Base-by-base conservation (phyloP, 2,329 filamentous ascomycete genomes). In the Penicillium sp. region DNA sequence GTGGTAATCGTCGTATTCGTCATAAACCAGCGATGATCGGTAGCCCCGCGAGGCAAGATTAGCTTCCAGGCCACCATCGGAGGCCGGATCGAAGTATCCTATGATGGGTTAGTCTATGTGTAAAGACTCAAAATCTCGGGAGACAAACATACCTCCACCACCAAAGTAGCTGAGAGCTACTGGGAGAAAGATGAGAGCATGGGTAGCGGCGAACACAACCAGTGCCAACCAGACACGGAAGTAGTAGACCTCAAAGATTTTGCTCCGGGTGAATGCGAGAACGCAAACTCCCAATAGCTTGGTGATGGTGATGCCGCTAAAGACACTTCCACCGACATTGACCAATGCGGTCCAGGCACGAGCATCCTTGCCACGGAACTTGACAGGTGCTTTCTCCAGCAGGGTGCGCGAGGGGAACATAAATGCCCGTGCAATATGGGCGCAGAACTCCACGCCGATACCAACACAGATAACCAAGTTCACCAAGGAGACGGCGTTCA, bases 171-270 rank as follows among this genome's bases (percentile, higher is more conserved):
- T 96, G 63, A 99, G 81, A 2, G 90, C 89, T 1, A 98, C 95
- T 0, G 95, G 95, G 67, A 99, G 79, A 74, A 98, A 96, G 8
- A 99, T 84, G 48, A 99, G 81, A 0, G 95, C 92, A 74, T 99
- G 95, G 10, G 88, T 83, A 8, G 91, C 91, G 3, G 93, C 96
- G 74, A 96, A 93, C 10, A 96, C 74, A 11, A 99, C 93, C 54
- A 99, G 84, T 7, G 93, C 89, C 19, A 97, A 80, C 95, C 95
- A 99, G 44, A 99, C 90, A 44, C 95, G 85, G 83, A 99, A 99
- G 77, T 99, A 99, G 78, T 99, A 99, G 57, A 99, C 92, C 79
- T 99, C 96, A 69, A 99, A 99, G 70, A 99, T 99, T 85, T 98
- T 99, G 75, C 91, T 96, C 51, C 91, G 82, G 8, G 95, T 99